Conservation (phyloP, 1,284 basidiomycete genomes). For the Microbotryum lychnidis-dioicae region DNA sequence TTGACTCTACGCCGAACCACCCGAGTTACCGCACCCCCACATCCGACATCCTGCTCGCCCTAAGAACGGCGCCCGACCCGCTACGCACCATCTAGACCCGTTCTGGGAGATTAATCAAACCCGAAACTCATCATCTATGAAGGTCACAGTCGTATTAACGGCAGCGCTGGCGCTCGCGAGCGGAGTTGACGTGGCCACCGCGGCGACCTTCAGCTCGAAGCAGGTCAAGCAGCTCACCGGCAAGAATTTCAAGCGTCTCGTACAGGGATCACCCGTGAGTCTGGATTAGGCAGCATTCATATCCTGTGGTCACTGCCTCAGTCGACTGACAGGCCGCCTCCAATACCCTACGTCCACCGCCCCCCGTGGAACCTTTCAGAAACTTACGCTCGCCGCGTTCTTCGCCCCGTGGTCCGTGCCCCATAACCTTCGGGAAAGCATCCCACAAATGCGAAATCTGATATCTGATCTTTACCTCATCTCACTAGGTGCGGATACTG, state of each 20-base stretch:
- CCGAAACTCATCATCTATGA: no score
- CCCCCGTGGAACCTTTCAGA: constrained; percentile 26
- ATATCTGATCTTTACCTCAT: neutral
- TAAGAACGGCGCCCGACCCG: no score
- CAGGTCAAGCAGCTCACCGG: constrained; percentile 23
- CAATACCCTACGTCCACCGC: no score
- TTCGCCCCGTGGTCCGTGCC: constrained; percentile 40
- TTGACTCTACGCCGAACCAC: no score
- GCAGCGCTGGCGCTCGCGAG: constrained; percentile 10
- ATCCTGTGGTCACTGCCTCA: neutral
- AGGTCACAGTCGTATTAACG: no score
- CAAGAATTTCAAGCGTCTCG: constrained; percentile 19
- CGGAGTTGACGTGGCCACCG: neutral
- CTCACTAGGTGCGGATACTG: constrained; percentile 34
- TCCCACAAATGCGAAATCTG: neutral
- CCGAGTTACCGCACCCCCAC: no score
- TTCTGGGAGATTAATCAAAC: no score
- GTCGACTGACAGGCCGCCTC: neutral
- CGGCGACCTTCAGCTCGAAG: constrained; percentile 18
- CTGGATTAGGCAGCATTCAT: no score
- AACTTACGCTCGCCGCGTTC: constrained; percentile 41
- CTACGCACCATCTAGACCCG: no score
- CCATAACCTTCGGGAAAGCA: neutral
- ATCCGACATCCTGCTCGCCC: no score
- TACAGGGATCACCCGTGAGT: constrained; percentile 12